Base-by-base conservation (phyloP, 139 green algal genomes). In the Asterochloris erici region DNA sequence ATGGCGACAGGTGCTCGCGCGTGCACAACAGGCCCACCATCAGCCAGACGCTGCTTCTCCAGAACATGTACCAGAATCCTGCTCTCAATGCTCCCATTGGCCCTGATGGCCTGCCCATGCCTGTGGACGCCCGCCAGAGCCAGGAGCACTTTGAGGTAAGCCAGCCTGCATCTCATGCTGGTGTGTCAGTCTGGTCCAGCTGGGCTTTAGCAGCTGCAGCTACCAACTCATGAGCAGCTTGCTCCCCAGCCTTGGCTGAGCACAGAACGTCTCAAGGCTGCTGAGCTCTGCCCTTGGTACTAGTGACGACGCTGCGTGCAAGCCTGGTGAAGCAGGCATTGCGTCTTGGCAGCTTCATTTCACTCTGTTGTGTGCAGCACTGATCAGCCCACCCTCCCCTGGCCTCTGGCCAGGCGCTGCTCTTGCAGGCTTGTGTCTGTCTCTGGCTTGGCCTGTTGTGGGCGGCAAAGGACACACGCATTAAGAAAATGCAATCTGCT, bases 1-100 rank as follows among this genome's bases (percentile, higher is more conserved):
- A 99, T 90, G 97, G 97, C 16, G 97, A 99, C 87, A 91, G 97
- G 64, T 99, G 97, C 88, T 98, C 95, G 0, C 93, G 97, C 27
- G 83, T 98, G 68, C 97, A 99, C 91, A 99, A 99, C 91, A 93
- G 91, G 78, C 96, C 96, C 13, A 96, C 94, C 62, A 95, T 98
- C 83, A 94, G 88, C 81, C 95, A 94, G 66, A 98, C 94, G 0
- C 87, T 99, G 14, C 86, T 99, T 60, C 79, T 99, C 66, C 90
- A 91, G 0, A 99, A 99, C 88, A 95, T 99, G 94, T 99, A 99
- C 82, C 93, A 97, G 73, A 98, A 98, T 79, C 96, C 96, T 0
- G 92, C 95, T 13, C 85, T 98, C 47, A 96, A 93, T 73, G 93
- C 93, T 6, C 94, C 95, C 0, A 85, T 94, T 27, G 95, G 95